Evolutionary conservation across 2,329 filamentous ascomycete genomes (phyloP), one percentile per base, ranked within the genome.

Genomic region (Verticillium albo-atrum): DNA sequence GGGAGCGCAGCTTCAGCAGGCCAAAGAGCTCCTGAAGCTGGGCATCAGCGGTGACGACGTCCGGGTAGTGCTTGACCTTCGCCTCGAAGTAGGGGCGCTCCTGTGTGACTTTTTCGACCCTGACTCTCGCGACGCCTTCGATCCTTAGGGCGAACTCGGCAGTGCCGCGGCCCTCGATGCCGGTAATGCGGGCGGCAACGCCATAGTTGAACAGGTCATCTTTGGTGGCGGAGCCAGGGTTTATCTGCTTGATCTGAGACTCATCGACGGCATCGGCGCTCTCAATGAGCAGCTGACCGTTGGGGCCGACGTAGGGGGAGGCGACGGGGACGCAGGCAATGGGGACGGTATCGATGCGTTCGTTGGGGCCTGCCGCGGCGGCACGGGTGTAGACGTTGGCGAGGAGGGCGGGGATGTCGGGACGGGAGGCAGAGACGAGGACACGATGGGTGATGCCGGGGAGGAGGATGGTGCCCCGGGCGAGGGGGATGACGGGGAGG

Each of bases 81-180:
- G 87, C 93, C 76, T 97, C 92, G 66, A 97, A 92, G 71, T 90
- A 96, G 2, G 92, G 91, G 57, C 88, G 84, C 64, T 96, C 91
- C 70, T 91, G 88, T 37, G 85, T 82, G 54, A 95, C 75, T 68
- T 86, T 88, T 56, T 92, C 89, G 35, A 97, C 77, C 63, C 85
- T 84, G 63, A 97, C 88, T 47, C 95, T 84, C 63, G 88, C 83
- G 20, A 91, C 81, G 17, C 95, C 95, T 72, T 98, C 92, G 2
- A 99, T 92, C 5, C 97, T 82, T 57, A 99, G 75, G 60, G 88
- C 88, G 68, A 97, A 88, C 70, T 97, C 90, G 30, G 87, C 85
- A 12, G 87, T 86, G 54, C 87, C 86, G 59, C 87, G 84, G 28
- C 90, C 90, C 72, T 94, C 90, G 54, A 94, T 87, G 56, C 89